Conservation (phyloP, 768 basidiomycete genomes). For the Suillus decipiens region DNA sequence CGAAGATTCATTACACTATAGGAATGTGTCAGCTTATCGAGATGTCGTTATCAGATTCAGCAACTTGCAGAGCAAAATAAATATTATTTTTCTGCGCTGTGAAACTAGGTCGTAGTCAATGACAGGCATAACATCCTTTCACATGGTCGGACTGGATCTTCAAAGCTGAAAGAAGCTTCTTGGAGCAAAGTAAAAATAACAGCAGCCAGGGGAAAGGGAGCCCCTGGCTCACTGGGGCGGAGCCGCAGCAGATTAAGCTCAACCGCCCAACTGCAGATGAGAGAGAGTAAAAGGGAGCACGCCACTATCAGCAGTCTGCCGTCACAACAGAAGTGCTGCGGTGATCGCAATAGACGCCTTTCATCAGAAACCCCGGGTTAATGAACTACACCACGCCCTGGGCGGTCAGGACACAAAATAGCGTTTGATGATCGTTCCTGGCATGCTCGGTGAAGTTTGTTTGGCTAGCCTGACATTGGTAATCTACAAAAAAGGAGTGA, state of each 20-base stretch:
- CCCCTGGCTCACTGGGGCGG: background rate
- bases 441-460: background rate
- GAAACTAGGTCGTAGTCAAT: background rate
- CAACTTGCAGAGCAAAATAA: background rate
- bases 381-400: slow-evolving; percentile 1
- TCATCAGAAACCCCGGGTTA: no score
- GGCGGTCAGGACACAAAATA: background rate
- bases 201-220: background rate
- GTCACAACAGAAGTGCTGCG: background rate
- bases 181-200: background rate
- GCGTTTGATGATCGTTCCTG: slow-evolving; percentile 6
- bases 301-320: slow-evolving; percentile 1
- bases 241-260: background rate
- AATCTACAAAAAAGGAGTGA: background rate
- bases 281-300: background rate
- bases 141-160: background rate
- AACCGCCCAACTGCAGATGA: background rate
- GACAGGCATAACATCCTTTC: background rate
- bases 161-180: background rate
- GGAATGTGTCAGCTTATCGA: background rate
- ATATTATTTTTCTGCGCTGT: no score
- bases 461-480: background rate
- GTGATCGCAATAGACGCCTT: background rate
- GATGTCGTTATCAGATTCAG: background rate
- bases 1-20: background rate